Base-by-base conservation (phyloP, 768 basidiomycete species). In the Podaxis carcinomalis region DNA sequence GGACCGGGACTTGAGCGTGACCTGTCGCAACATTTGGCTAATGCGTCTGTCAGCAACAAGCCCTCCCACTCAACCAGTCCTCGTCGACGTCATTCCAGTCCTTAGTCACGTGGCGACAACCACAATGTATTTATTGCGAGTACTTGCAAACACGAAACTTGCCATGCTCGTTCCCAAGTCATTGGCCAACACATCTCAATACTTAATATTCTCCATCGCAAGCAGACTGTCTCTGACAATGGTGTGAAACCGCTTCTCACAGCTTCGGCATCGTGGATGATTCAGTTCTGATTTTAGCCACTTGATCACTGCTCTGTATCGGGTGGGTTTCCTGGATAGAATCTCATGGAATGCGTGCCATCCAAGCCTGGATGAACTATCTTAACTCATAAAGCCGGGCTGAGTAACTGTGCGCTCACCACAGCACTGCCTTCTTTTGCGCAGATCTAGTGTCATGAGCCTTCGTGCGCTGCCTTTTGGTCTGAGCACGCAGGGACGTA, bases 301-400 rank as follows among this genome's bases (percentile, higher is more conserved):
- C 61, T 71, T 78, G 60, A 90, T 68, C 2, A 90, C 37, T 2
- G 72, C 57, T 7, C 64, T 57, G 67, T 89, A 88, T 11, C 71
- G 71, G 28, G 81, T 74, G 5, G 82, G 78, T 62, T 82, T 87
- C 51, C 73, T 77, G 13, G 77, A 77, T 3, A 95, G 70, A 54
- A 93, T 79, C 9, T 81, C 74, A 67, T 84, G 79, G 72, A 95
- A 95, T 2, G 94, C 94, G 62, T 88, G 87, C 50, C 80, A 80
- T 44, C 92, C 91, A 23, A 95, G 81, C 92, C 93, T 95, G 54
- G 53, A 51, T 35, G 1, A 59, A 51, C 55, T 25, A 57, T 49
- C 27, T 47, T 61, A 56, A 61, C 58, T 61, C 35, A 36, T 40
- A 19, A 61, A 57, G 57, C 11, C 21, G 16, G 25, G 36, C 3